These are phyloP conservation scores for Pisolithus tinctorius DNA, from an alignment of 768 basidiomycete species.

Conservation along the genomic window DNA sequence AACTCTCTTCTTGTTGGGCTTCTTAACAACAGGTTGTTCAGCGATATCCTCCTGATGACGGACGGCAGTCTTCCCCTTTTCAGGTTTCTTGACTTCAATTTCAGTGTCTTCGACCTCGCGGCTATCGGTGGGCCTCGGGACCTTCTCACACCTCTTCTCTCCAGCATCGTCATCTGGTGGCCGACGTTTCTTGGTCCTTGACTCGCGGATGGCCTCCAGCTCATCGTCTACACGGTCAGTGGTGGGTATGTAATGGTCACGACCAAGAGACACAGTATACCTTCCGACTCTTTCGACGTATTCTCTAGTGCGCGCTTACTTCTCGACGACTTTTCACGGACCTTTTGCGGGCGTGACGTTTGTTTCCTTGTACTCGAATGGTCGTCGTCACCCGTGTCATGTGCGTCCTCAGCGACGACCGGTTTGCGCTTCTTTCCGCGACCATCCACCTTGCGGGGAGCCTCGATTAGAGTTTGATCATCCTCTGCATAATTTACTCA, in stretches of 20 bases:
- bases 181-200: not conserved
- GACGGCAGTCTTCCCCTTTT: not conserved
- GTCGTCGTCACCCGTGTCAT: not conserved
- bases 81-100: no score
- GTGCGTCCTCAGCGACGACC: not conserved
- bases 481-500: conserved; percentile 16
- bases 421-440: conserved; percentile 3
- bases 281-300: no score
- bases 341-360: conserved; percentile 1
- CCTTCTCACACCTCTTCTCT: not conserved
- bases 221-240: not conserved
- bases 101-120: not conserved
- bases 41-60: not conserved
- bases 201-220: not conserved
- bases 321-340: not conserved
- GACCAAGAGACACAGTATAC: no score
- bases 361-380: not conserved
- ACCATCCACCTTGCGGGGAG: conserved; percentile 8
- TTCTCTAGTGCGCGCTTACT: no score
- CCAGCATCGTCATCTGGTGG: no score
- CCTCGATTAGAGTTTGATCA: conserved; percentile 21
- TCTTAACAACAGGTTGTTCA: not conserved
- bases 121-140: not conserved
- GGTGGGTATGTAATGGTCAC: no score
- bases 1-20: not conserved